A percentile compares a stretch with the other conserved stretches of the same genome.
These are phyloP conservation scores for Ogataea dorogensis DNA, from an alignment of 805 yeast genomes.

Conservation along the genomic window DNA sequence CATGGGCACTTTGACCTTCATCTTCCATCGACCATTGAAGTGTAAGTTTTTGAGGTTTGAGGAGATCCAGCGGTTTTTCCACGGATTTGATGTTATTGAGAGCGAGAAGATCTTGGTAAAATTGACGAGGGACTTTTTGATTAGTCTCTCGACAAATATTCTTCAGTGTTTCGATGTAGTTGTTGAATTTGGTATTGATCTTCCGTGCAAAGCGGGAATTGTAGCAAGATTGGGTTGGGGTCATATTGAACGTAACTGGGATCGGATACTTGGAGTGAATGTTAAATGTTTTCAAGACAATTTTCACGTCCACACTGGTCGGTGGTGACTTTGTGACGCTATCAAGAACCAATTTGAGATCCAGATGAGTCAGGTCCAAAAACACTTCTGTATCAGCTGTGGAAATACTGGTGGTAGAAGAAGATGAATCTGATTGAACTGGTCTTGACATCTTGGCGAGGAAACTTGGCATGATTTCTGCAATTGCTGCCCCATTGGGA, in stretches of 20 bases:
- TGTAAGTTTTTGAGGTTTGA: slow-evolving; percentile 5
- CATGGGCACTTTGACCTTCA: slow-evolving; percentile 4
- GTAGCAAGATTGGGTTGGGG: slow-evolving; percentile 22
- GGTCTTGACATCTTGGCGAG: neutral
- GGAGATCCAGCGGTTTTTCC: slow-evolving; percentile 11
- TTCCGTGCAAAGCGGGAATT: neutral
- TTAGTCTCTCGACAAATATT: slow-evolving; percentile 2
- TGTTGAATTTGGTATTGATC: slow-evolving; percentile 10
- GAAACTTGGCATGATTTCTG: no score
- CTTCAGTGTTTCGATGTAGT: slow-evolving; percentile 4
- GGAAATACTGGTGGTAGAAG: neutral
- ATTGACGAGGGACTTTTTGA: slow-evolving; percentile 7
- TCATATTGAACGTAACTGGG: slow-evolving; percentile 40
- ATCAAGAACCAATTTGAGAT: slow-evolving; percentile 3
- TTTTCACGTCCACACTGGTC: slow-evolving; percentile 1
- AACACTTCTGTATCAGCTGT: slow-evolving; percentile 1
- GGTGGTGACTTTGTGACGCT: slow-evolving; percentile 13
- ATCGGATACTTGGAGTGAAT: slow-evolving; percentile 23
- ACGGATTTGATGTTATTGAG: slow-evolving; percentile 17
- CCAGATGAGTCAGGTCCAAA: slow-evolving; percentile 4
- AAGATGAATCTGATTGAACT: neutral
- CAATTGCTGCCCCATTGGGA: no score
- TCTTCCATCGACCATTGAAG: slow-evolving; percentile 10
- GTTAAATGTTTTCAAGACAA: slow-evolving; percentile 12
- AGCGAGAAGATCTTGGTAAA: slow-evolving; percentile 32